Base-by-base conservation (phyloP, 805 yeast genomes). In the Cyberlindnera nakhonratchasimensis region DNA sequence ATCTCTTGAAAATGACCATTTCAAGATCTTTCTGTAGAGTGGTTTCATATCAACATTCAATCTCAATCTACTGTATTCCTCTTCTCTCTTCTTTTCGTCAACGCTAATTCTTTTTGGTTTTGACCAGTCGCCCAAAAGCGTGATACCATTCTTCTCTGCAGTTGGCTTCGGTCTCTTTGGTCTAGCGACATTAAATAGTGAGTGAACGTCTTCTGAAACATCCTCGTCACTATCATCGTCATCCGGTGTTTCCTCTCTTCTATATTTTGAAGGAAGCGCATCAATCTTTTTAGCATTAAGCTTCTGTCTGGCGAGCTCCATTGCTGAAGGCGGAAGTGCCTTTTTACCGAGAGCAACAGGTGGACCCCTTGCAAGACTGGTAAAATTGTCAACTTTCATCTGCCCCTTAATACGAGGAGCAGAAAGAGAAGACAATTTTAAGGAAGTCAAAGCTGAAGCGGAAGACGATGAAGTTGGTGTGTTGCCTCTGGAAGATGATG, bases 11-110 rank as follows among this genome's bases (percentile, higher is more conserved):
- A 77, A 91, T 35, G 85, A 77, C 99, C 99, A 93, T 32, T 70
- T 67, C 43, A 93, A 66, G 7, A 93, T 71, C 6, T 72, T 72
- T 14, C 69, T 66, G 58, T 91, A 88, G 6, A 95, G 68, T 2
- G 95, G 89, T 45, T 76, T 80, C 58, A 88, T 63, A 54, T 83
- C 86, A 11, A 89, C 89, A 55, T 83, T 80, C 40, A 91, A 67
- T 50, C 98, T 73, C 50, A 75, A 68, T 50, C 95, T 75, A 90
- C 88, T 86, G 40, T 80, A 67, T 46, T 83, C 83, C 58, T 84
- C 90, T 29, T 82, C 91, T 26, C 67, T 61, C 52, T 77, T 79
- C 38, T 66, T 71, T 18, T 63, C 51, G 13, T 38, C 49, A 13
- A 33, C 26, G 1, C 36, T 32, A 10, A 63, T 63, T 16, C 65